phyloP scores from a whole-genome alignment of 78 protist genomes.

The Pigoraptor vietnamica region DNA sequence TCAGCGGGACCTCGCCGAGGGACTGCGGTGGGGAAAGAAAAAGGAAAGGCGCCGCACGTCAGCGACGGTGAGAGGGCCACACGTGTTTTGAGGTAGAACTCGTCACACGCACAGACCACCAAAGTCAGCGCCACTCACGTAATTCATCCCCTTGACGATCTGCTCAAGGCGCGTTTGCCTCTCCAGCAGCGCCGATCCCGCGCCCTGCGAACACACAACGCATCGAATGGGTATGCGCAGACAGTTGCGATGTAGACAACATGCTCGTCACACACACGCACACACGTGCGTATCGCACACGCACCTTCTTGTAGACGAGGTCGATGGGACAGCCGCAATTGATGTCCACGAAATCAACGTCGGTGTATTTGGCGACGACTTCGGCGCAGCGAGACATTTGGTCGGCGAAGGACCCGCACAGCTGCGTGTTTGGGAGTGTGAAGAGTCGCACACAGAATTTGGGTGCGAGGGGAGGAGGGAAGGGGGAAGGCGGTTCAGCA shows the following conservation, averaged over 20 bases:
- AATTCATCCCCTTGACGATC: slow-evolving; percentile 19
- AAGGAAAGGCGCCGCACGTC: too few species aligned
- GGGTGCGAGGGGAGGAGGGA: too few species aligned
- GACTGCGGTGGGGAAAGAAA: background rate
- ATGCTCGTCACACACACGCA: background rate
- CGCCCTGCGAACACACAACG: slow-evolving; percentile 42
- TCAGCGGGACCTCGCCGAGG: slow-evolving; percentile 26
- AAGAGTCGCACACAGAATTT: too few species aligned
- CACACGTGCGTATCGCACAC: background rate
- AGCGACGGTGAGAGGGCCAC: too few species aligned
- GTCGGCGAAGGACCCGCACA: slow-evolving; percentile 61
- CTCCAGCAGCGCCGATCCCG: slow-evolving; percentile 69
- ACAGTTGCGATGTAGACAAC: background rate
- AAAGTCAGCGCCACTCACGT: background rate
- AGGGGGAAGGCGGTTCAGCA: too few species aligned
- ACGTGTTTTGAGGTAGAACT: too few species aligned
- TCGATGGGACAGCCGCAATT: slow-evolving; percentile 96
- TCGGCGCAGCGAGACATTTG: slow-evolving; percentile 41
- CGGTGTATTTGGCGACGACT: slow-evolving; percentile 6
- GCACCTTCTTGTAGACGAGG: slow-evolving; percentile 36
- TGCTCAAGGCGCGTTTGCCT: slow-evolving; percentile 10
- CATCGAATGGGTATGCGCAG: background rate
- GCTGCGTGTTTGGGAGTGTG: background rate
- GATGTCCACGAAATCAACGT: slow-evolving; percentile 81
- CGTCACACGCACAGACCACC: too few species aligned